These are phyloP conservation scores for Zea luxurians DNA, from an alignment of 176 grass and related monocot species.

Conservation along the genomic window DNA sequence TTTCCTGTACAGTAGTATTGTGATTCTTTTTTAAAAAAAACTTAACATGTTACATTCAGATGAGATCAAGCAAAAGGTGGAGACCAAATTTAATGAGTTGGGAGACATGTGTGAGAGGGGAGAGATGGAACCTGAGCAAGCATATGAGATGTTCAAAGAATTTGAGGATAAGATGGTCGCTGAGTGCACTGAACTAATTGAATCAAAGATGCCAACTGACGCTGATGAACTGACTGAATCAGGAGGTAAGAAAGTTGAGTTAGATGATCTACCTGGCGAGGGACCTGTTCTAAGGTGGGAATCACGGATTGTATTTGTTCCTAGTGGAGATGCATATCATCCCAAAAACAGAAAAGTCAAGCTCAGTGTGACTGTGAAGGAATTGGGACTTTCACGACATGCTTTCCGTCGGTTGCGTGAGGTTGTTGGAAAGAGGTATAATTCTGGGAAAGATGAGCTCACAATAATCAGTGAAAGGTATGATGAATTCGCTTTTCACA, in stretches of 20 bases:
- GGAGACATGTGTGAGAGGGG: constrained; percentile 78
- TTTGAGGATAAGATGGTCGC: constrained; percentile 80
- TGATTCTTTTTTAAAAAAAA: constrained; percentile 19
- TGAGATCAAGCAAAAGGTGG: constrained; percentile 89
- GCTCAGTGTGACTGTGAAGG: constrained; percentile 83
- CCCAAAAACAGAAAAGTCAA: constrained; percentile 94
- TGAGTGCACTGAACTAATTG: constrained; percentile 62
- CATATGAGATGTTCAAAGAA: constrained; percentile 86
- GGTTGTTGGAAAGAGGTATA: constrained; percentile 84
- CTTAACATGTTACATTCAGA: constrained; percentile 53
- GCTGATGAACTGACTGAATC: constrained; percentile 42
- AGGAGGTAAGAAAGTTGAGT: constrained; percentile 50
- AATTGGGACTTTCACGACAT: constrained; percentile 79
- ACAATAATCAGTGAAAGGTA: constrained; percentile 93
- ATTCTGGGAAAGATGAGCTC: constrained; percentile 89
- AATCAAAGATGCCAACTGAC: constrained; percentile 47
- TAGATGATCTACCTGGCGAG: constrained; percentile 83
- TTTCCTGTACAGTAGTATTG: constrained; percentile 14
- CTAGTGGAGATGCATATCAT: constrained; percentile 83
- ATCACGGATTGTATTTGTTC: constrained; percentile 80
- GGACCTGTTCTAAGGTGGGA: constrained; percentile 93
- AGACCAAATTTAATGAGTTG: constrained; percentile 79
- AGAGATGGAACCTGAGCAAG: constrained; percentile 77
- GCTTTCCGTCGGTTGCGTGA: constrained; percentile 70
- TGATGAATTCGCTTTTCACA: constrained; percentile 24